Base-by-base conservation (phyloP, 306 rosid genomes). In the Medicago ruthenica region DNA sequence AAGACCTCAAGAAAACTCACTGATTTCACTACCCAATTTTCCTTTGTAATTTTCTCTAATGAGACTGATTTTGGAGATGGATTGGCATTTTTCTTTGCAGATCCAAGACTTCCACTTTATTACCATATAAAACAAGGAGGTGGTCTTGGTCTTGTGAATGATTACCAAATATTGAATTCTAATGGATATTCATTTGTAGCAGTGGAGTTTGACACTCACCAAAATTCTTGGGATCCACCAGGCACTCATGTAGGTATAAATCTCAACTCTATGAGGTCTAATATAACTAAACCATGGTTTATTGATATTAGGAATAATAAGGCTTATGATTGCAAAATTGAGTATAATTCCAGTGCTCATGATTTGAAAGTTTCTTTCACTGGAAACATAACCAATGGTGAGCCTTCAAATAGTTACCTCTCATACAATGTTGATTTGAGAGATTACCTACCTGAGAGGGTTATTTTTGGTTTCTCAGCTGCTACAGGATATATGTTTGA, bases 181-280 rank as follows among this genome's bases (percentile, higher is more conserved):
- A 42, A 7, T 39, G 0, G 20, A 42, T 45, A 67, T 41, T 41
- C 71, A 67, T 67, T 67, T 67, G 55, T 67, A 18, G 71, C 55
- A 1, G 72, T 67, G 1, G 72, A 67, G 12, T 67, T 67, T 67
- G 72, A 67, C 17, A 67, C 72, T 2, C 54, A 20, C 18, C 50
- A 44, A 11, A 67, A 68, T 68, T 7, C 41, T 44, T 68, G 73
- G 73, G 73, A 68, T 68, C 73, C 41, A 7, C 14, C 34, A 12
- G 72, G 72, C 7, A 67, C 36, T 11, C 72, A 67, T 67, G 72
- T 67, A 41, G 72, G 72, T 67, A 67, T 67, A 67, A 67, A 67
- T 45, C 21, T 67, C 55, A 41, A 67, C 7, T 67, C 72, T 67
- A 13, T 67, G 72, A 67, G 10, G 9, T 67, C 72, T 6, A 11